A percentile compares a stretch with the other conserved stretches of the same genome.
phyloP scores from a whole-genome alignment of 208 protist species.

The Lotmaria passim region DNA sequence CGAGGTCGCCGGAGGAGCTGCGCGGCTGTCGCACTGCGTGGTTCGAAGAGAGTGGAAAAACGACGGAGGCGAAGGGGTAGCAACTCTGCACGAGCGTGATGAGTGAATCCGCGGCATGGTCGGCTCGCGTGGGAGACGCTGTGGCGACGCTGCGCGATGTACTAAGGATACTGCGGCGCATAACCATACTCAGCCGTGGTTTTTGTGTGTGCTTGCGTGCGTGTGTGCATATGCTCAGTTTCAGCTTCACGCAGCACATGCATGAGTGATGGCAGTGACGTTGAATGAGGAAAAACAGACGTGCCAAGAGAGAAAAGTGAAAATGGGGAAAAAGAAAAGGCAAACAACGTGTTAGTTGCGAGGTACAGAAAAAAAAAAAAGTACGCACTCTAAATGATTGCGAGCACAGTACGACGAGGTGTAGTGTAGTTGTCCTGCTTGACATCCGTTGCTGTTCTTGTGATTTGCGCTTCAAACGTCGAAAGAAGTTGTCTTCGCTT shows the following conservation, averaged over 20 bases:
- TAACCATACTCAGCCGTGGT: too few relatives aligned
- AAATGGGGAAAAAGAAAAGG: not conserved
- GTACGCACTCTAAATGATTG: too few relatives aligned
- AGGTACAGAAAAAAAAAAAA: too few relatives aligned
- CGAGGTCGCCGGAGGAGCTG: not conserved
- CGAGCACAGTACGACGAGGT: too few relatives aligned
- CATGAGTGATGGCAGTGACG: too few relatives aligned
- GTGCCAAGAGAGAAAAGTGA: not conserved
- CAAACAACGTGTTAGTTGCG: not conserved
- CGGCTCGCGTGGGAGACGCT: not conserved
- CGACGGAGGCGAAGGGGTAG: slow-evolving; percentile 26
- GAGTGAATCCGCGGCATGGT: slow-evolving; percentile 17
- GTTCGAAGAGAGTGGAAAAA: slow-evolving; percentile 9
- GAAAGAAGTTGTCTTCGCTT: too few relatives aligned
- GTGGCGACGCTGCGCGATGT: not conserved
- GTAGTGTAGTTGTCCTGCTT: too few relatives aligned
- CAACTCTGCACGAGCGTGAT: slow-evolving; percentile 15
- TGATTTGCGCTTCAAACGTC: too few relatives aligned
- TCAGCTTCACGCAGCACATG: too few relatives aligned
- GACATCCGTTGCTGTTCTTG: too few relatives aligned
- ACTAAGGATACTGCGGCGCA: not conserved
- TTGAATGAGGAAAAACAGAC: not conserved
- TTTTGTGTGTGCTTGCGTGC: too few relatives aligned
- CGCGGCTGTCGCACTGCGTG: not conserved
- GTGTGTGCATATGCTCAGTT: too few relatives aligned